A percentile compares a stretch with the other conserved stretches of the same genome.
phyloP scores from a whole-genome alignment of 805 yeast genomes.

The Cyberlindnera maritima region DNA sequence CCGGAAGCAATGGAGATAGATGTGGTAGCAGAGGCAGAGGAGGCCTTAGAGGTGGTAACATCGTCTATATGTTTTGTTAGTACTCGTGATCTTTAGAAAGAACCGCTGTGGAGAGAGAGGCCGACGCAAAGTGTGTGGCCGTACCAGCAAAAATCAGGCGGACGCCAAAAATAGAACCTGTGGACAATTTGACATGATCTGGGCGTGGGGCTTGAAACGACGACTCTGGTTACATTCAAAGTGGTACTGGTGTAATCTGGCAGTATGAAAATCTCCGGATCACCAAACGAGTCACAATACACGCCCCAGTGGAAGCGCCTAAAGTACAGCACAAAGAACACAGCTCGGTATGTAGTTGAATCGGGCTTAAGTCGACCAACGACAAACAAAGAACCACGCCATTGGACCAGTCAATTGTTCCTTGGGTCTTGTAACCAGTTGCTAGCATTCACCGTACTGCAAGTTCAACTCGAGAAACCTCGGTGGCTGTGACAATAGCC shows the following conservation, averaged over 20 bases:
- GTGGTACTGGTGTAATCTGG: background rate
- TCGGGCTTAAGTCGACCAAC: too few relatives aligned
- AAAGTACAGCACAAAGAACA: too few relatives aligned
- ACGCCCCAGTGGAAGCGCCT: background rate
- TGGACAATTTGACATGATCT: background rate
- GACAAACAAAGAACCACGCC: too few relatives aligned
- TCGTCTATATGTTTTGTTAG: constrained; percentile 22
- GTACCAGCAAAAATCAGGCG: background rate
- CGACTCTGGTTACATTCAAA: background rate
- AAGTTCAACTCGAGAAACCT: background rate
- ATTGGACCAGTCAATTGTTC: too few relatives aligned
- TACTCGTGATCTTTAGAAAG: background rate
- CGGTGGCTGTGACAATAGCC: background rate
- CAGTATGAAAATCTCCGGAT: background rate
- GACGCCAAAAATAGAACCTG: constrained; percentile 9
- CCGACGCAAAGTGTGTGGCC: background rate
- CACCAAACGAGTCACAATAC: too few relatives aligned
- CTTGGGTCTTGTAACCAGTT: too few relatives aligned
- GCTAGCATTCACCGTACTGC: too few relatives aligned
- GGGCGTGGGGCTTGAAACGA: background rate
- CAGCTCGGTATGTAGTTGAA: too few relatives aligned
- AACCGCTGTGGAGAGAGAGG: background rate
- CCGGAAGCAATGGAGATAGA: constrained; percentile 49
- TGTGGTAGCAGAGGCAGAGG: constrained; percentile 53
- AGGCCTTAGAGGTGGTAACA: constrained; percentile 46